Evolutionary conservation across 176 grass and related monocot species (phyloP), one percentile per base, ranked within the genome.

Genomic region (Oryza longistaminata): DNA sequence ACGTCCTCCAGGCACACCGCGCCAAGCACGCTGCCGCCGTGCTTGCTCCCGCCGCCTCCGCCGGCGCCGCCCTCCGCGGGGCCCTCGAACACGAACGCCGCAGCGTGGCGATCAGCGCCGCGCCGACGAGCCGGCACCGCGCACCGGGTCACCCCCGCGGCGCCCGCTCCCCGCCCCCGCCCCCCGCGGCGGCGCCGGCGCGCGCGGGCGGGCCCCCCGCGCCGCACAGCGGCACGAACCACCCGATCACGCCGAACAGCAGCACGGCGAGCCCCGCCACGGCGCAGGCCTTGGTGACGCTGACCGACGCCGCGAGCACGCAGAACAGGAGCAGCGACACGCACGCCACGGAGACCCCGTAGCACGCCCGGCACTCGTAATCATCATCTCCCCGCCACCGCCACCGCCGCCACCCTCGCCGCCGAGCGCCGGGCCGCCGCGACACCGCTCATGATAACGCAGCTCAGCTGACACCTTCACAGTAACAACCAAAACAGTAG

Each of bases 1-100:
- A 77, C 10, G 73, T 82, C 86, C 73, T 88, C 79, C 3, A 87
- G 79, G 79, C 86, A 87, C 64, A 87, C 86, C 17, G 85, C 3
- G 64, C 85, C 82, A 49, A 15, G 6, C 39, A 21, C 77, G 24
- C 45, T 31, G 6, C 64, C 37, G 1, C 48, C 49, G 5, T 40
- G n/a, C 76, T 85, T 67, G 71, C 48, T 43, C 34, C 70, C 29
- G 14, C 55, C 15, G 9, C 55, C 33, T 73, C 55, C 4, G 17
- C 26, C 0, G 17, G 7, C 29, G 13, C 55, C 11, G 39, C 2
- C 6, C 0, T 73, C 55, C 5, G 17, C 26, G 0, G 17, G 7
- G 48, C 33, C 15, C 12, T 76, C 82, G 73, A 58, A 85, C 21
- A 48, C 33, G 31, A 76, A 76, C 64, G 73, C 44, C 5, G 72